Evolutionary conservation across 345 rosid genomes (phyloP).

Genomic region (Euphorbia pulcherrima): DNA sequence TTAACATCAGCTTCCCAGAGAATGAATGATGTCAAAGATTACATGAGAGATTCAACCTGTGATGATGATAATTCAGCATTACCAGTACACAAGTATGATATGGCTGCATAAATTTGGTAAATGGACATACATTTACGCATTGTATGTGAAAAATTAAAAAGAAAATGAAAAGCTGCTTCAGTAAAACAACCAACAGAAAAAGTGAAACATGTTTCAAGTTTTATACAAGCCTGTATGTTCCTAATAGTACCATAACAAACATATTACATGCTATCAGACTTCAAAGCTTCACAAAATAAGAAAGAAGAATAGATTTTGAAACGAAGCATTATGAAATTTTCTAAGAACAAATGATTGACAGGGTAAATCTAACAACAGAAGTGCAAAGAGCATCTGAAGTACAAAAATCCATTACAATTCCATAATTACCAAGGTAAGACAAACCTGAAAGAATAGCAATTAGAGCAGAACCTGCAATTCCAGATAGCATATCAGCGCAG

Average conservation of each 20-base stretch:
- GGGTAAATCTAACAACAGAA: too few species aligned
- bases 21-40: background rate
- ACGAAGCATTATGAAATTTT: too few species aligned
- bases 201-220: background rate
- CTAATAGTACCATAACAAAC: background rate
- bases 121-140: background rate
- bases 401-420: background rate
- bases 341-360: too few species aligned
- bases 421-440: background rate
- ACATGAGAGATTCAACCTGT: constrained; percentile 45
- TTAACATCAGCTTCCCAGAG: constrained; percentile 2
- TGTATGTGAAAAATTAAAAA: constrained; percentile 19
- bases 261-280: constrained; percentile 2
- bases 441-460: background rate
- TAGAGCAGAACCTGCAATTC: constrained; percentile 75
- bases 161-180: constrained; percentile 92
- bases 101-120: constrained; percentile 88
- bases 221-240: background rate
- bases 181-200: constrained; percentile 74
- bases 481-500: constrained; percentile 57
- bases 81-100: constrained; percentile 82
- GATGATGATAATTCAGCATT: constrained; percentile 91
- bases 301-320: too few species aligned
- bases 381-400: constrained; percentile 86
- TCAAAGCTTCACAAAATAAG: too few species aligned